phyloP scores from a whole-genome alignment of 441 rosid genomes.

The Aleurites moluccanus region DNA sequence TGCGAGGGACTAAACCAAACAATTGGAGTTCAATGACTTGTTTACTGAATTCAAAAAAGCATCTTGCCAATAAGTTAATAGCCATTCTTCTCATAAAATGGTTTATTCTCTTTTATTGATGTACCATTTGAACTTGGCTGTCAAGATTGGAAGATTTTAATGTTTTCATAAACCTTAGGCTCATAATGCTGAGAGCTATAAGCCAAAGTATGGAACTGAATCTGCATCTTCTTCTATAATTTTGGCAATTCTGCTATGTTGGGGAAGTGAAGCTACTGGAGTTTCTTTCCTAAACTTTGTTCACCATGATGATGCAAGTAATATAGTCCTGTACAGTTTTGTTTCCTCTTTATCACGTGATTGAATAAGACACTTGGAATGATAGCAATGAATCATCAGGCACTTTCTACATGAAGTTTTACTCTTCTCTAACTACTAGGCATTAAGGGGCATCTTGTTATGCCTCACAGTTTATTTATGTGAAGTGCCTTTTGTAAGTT shows the following conservation, averaged over 20 bases:
- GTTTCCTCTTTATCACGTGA: neutral
- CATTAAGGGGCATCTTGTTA: neutral
- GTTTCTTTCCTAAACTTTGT: neutral
- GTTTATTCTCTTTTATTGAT: neutral
- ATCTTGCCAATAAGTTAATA: neutral
- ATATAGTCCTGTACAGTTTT: neutral
- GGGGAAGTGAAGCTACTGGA: neutral
- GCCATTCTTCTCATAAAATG: neutral
- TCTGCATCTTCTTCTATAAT: neutral
- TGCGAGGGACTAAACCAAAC: neutral
- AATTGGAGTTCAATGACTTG: neutral
- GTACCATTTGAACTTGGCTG: neutral
- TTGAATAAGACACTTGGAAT: slow-evolving; percentile 7
- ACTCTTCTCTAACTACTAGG: neutral
- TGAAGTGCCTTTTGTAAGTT: neutral
- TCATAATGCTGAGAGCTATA: slow-evolving; percentile 9
- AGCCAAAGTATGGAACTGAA: neutral
- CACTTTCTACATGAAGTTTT: neutral
- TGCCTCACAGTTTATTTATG: neutral
- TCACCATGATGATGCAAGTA: neutral
- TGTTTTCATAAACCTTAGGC: neutral
- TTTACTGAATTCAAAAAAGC: neutral
- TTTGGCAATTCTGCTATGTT: neutral
- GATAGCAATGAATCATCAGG: neutral
- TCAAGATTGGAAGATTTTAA: too few species aligned